Evolutionary conservation across 2,329 filamentous ascomycete genomes (phyloP).

Genomic region (Diaporthe eres): DNA sequence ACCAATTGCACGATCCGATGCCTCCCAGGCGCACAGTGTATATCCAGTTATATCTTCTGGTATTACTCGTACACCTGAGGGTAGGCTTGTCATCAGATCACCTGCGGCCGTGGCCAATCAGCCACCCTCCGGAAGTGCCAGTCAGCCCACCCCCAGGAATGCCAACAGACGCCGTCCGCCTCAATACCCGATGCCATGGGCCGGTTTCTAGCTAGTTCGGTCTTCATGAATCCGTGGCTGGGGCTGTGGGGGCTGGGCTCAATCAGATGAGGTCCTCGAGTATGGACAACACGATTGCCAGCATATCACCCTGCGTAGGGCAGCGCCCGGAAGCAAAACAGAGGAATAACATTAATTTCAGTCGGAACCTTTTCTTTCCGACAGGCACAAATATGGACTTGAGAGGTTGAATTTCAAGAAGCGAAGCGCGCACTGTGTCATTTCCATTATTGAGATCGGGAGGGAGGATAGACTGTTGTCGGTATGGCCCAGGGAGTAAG

Average conservation of each 20-base stretch:
- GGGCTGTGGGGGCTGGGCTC: not conserved
- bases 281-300: too few relatives aligned
- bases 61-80: not conserved
- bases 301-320: not conserved
- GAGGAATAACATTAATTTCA: not conserved
- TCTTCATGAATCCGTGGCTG: not conserved
- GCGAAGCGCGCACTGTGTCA: conserved; percentile 2
- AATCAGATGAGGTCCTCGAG: not conserved
- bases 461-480: not conserved
- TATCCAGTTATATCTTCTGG: not conserved
- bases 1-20: too few relatives aligned
- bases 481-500: not conserved
- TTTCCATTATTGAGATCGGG: not conserved
- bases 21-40: not conserved
- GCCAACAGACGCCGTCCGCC: not conserved
- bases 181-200: not conserved
- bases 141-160: not conserved
- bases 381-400: not conserved
- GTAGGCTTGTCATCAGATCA: not conserved
- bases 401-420: not conserved
- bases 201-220: not conserved
- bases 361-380: too few relatives aligned
- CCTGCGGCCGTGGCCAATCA: not conserved
- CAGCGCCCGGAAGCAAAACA: not conserved
- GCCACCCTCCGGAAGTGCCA: not conserved